Conservation (phyloP, 352 stramenopile species). For the Pythium pyrilobum region DNA sequence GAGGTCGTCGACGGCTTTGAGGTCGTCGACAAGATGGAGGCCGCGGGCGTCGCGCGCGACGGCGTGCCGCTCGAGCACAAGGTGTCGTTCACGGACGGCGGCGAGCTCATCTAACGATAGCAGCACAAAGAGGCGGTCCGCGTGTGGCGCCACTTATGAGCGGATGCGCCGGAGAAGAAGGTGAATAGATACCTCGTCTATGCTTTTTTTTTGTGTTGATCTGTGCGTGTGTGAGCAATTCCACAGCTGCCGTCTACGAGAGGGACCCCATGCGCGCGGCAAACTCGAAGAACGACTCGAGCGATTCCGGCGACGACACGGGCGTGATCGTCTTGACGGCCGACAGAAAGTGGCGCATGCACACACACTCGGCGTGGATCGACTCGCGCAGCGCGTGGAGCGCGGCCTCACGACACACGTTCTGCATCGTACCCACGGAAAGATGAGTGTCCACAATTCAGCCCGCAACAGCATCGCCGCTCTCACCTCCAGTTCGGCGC, state of each 20-base stretch:
- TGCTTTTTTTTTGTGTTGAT: background rate
- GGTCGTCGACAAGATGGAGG: conserved; percentile 82
- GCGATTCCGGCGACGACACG: conserved; percentile 46
- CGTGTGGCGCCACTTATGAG: too few species aligned
- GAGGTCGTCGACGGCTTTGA: conserved; percentile 79
- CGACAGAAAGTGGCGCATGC: conserved; percentile 53
- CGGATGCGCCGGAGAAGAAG: too few species aligned
- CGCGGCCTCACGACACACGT: conserved; percentile 81
- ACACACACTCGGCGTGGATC: conserved; percentile 43
- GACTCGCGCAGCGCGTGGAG: conserved; percentile 68
- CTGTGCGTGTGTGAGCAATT: too few species aligned
- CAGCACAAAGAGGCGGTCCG: background rate
- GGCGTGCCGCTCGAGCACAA: conserved; percentile 68
- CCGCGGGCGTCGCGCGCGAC: conserved; percentile 50
- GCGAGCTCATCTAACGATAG: conserved; percentile 63
- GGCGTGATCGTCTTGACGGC: conserved; percentile 46
- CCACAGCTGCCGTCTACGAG: conserved; percentile 19
- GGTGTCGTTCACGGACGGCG: conserved; percentile 65
- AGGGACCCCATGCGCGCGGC: conserved; percentile 51
- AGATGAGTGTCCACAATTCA: too few species aligned
- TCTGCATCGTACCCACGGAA: too few species aligned
- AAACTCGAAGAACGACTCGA: conserved; percentile 59
- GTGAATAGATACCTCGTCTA: conserved; percentile 7
- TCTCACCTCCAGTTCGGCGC: conserved; percentile 88
- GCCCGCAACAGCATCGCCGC: too few species aligned